Evolutionary conservation across 148 eudicot genomes (phyloP).

Genomic region (Polygonum maritimum): DNA sequence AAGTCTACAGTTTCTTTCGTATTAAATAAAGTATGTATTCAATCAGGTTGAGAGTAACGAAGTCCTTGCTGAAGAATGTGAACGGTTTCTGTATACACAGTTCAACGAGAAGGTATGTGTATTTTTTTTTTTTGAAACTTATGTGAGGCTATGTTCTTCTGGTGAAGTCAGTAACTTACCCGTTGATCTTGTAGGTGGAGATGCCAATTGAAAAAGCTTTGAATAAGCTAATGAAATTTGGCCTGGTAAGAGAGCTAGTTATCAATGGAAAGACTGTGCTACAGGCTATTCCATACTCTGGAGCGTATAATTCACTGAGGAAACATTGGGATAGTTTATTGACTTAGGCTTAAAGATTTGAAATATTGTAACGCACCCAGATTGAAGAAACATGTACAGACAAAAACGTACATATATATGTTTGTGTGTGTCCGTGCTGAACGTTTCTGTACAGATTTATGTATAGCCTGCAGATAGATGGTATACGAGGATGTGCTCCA

Average conservation of each 20-base stretch:
- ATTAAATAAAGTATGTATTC: background rate
- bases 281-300: constrained; percentile 39
- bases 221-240: constrained; percentile 51
- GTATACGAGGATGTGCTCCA: background rate
- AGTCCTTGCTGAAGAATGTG: constrained; percentile 57
- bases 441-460: background rate
- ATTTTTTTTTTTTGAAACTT: background rate
- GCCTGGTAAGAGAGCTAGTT: constrained; percentile 39
- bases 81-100: constrained; percentile 47
- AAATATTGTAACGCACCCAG: background rate
- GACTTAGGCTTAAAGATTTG: constrained; percentile 4
- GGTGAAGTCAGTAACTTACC: background rate
- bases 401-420: background rate
- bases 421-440: background rate
- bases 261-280: constrained; percentile 27
- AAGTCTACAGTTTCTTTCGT: background rate
- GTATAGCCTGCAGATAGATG: background rate
- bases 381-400: background rate
- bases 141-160: background rate
- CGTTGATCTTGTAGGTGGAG: constrained; percentile 42
- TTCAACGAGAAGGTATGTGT: constrained; percentile 65
- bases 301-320: constrained; percentile 45
- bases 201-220: constrained; percentile 76
- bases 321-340: constrained; percentile 61
- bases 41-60: constrained; percentile 42